Evolutionary conservation across 139 green algal species (phyloP).

Genomic region (Chlamydomonas sphaeroides): DNA sequence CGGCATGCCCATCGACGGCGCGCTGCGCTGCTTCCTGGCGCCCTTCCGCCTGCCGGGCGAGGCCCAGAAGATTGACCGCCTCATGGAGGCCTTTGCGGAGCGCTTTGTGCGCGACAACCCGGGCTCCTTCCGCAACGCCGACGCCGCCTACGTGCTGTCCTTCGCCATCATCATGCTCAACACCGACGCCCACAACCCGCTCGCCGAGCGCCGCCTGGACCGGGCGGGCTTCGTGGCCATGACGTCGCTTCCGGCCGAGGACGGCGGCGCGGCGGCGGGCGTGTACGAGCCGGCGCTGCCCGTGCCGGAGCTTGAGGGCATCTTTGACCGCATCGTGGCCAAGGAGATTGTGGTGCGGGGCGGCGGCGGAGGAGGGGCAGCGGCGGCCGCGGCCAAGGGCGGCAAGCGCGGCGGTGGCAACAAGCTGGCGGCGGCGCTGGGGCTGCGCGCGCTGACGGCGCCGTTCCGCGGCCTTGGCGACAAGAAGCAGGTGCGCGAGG

Average conservation of each 20-base stretch:
- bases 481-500: conserved; percentile 4
- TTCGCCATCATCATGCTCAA: conserved; percentile 98
- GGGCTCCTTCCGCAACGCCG: conserved; percentile 74
- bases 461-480: conserved; percentile 41
- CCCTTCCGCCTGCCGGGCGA: conserved; percentile 84
- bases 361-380: background rate
- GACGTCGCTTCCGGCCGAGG: conserved; percentile 51
- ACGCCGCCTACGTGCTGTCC: conserved; percentile 88
- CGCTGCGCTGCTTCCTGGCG: conserved; percentile 76
- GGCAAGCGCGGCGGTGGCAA: conserved; percentile 26
- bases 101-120: conserved; percentile 58
- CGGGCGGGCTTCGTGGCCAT: conserved; percentile 87
- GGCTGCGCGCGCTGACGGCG: conserved; percentile 58
- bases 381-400: background rate
- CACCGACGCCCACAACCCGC: conserved; percentile 95
- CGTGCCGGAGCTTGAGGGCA: conserved; percentile 71
- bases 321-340: conserved; percentile 83
- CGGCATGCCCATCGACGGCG: conserved; percentile 73
- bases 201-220: conserved; percentile 84
- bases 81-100: conserved; percentile 88
- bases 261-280: background rate
- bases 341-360: conserved; percentile 69
- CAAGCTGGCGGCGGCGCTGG: conserved; percentile 76
- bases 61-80: conserved; percentile 92
- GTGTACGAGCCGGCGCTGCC: conserved; percentile 77